These are phyloP conservation scores for Rhodotorula sp. DNA, from an alignment of 1,284 basidiomycete species.

Conservation along the genomic window DNA sequence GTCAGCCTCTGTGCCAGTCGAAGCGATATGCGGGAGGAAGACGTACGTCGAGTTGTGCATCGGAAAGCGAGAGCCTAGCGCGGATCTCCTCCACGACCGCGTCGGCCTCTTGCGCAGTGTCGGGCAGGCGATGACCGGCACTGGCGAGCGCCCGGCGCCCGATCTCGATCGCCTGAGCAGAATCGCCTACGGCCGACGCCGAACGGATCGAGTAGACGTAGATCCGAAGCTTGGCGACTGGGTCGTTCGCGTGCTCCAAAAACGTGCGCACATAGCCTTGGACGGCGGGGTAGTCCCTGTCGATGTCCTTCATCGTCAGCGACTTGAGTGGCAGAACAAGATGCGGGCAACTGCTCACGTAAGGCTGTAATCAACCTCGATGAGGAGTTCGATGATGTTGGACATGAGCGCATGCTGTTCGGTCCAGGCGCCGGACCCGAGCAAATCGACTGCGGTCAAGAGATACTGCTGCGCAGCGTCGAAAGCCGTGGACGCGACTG, in stretches of 20 bases:
- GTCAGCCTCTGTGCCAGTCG: background rate
- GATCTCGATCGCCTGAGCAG: conserved; percentile 23
- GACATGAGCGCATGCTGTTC: conserved; percentile 30
- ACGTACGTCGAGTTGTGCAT: conserved; percentile 11
- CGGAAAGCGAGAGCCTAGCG: conserved; percentile 5
- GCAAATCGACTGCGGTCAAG: conserved; percentile 27
- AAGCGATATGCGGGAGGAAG: no score
- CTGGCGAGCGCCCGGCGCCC: conserved; percentile 30
- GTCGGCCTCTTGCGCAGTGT: conserved; percentile 2
- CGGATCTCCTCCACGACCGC: conserved; percentile 6
- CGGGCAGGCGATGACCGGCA: conserved; percentile 24
- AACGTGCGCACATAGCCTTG: conserved; percentile 34
- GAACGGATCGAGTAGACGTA: conserved; percentile 55
- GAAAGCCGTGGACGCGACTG: conserved; percentile 31
- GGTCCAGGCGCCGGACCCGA: conserved; percentile 26
- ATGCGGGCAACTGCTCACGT: conserved; percentile 19
- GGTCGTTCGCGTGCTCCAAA: conserved; percentile 56
- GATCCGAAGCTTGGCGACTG: conserved; percentile 67
- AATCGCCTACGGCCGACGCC: conserved; percentile 31
- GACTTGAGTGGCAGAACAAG: background rate
- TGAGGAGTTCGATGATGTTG: conserved; percentile 26
- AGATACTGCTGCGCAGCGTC: conserved; percentile 34
- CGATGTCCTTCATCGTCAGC: no score
- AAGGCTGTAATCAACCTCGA: conserved; percentile 36
- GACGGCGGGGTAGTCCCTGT: conserved; percentile 34